Percentiles rank a stretch among this genome's conserved stretches.
phyloP scores from a whole-genome alignment of 306 rosid genomes.

The Cucurbita argyrosperma region DNA sequence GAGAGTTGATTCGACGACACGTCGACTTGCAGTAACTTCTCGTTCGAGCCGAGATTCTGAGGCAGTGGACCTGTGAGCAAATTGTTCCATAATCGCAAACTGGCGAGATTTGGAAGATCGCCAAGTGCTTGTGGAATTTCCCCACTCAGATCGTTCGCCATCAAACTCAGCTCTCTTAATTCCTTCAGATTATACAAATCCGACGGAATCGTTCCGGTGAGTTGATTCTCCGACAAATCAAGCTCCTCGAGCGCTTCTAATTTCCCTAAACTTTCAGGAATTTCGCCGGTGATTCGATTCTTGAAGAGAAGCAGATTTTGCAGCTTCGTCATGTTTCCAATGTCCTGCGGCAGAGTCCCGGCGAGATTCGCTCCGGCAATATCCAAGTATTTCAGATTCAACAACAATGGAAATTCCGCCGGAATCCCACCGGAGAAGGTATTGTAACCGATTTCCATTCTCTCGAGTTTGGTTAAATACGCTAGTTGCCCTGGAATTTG shows the following conservation, averaged over 20 bases:
- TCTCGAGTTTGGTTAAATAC: slow-evolving; percentile 34
- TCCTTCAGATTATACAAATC: slow-evolving; percentile 21
- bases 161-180: slow-evolving; percentile 33
- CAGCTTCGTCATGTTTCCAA: slow-evolving; percentile 57
- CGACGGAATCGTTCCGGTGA: slow-evolving; percentile 54
- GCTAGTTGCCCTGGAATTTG: slow-evolving; percentile 46
- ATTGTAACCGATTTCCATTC: slow-evolving; percentile 84
- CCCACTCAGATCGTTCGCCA: slow-evolving; percentile 50
- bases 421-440: slow-evolving; percentile 46
- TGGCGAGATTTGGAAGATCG: slow-evolving; percentile 46
- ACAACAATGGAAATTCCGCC: slow-evolving; percentile 23
- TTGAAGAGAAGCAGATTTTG: slow-evolving; percentile 45
- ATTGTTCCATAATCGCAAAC: slow-evolving; percentile 55
- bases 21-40: slow-evolving; percentile 33
- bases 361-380: slow-evolving; percentile 42
- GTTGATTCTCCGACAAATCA: slow-evolving; percentile 70
- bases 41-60: slow-evolving; percentile 44
- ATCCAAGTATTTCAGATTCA: slow-evolving; percentile 57
- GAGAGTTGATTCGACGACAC: slow-evolving; percentile 63
- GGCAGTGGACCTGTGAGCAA: slow-evolving; percentile 63
- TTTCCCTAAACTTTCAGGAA: slow-evolving; percentile 50
- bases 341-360: slow-evolving; percentile 38
- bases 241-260: slow-evolving; percentile 32
- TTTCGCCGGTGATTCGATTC: slow-evolving; percentile 43
- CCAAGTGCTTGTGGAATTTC: slow-evolving; percentile 54